Base-by-base conservation (phyloP, 306 rosid species). In the Cyamopsis tetragonoloba region DNA sequence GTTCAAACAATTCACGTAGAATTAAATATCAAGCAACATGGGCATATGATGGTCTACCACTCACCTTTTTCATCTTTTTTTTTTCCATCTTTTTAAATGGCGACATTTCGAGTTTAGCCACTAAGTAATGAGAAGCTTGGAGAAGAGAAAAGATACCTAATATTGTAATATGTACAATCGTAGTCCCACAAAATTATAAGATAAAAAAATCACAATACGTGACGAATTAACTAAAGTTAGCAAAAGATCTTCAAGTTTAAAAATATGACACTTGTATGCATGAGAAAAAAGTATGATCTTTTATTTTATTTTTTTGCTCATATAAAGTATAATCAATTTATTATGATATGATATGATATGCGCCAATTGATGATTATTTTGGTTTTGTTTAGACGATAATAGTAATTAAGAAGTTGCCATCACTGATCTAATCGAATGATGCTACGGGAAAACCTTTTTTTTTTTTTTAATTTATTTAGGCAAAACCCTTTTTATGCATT, bases 21-120 rank as follows among this genome's bases (percentile, higher is more conserved):
- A 55, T 51, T 19, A 57, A 80, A 70, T 58, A 64, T 63, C 12
- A 80, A 48, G 14, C 13, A 75, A 50, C 67, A 66, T 50, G 82
- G 51, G 75, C 39, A 50, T 75, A 49, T 71, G 67, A 12, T 48
- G 66, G 38, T 34, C 30, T 27, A 65, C 75, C 78, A 71, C 84
- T 71, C 15, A 43, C 12, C 64, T 66, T 71, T 76, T 6, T 26
- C 18, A 58, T 58, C 77, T 68, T 76, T 75, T n/a, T 76, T 75
- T n/a, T 13, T n/a, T 12, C 3, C 23, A 15, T n/a, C 7, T 66
- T 41, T 72, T 32, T 15, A 53, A 72, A 80, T 76, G 76, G 69
- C 8, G 76, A 76, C 81, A 71, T 51, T 70, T 75, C 59, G 58
- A 66, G 79, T 71, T 66, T 73, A 76, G 73, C 73, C 76, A 76